Percentiles rank a stretch among this genome's conserved stretches.
These are phyloP conservation scores for Ophiosphaerella herpotricha DNA, from an alignment of 2,329 filamentous ascomycete species.

Conservation along the genomic window DNA sequence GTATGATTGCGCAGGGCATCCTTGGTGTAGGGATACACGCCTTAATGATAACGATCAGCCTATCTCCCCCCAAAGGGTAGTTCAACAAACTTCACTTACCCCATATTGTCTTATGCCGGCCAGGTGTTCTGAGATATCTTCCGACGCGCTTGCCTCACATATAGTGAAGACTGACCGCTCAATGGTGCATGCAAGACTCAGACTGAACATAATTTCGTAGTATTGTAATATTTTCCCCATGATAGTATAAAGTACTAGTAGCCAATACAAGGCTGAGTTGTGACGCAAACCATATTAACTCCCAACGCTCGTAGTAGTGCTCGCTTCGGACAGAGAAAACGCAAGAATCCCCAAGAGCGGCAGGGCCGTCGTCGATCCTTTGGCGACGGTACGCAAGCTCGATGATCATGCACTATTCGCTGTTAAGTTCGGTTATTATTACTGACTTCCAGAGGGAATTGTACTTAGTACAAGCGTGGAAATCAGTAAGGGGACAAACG, in stretches of 20 bases:
- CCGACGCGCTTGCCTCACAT: too few species aligned
- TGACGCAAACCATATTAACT: constrained; percentile 2
- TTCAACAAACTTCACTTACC: too few species aligned
- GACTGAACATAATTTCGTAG: background rate
- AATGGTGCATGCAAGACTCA: background rate
- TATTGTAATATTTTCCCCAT: constrained; percentile 1
- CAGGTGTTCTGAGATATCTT: too few species aligned
- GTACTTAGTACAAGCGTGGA: constrained; percentile 4
- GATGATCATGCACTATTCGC: constrained; percentile 27
- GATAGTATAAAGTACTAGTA: background rate
- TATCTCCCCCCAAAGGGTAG: too few species aligned
- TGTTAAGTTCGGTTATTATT: constrained; percentile 27
- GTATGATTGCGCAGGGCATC: too few species aligned
- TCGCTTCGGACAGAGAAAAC: constrained; percentile 1
- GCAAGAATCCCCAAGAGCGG: background rate
- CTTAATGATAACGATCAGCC: too few species aligned
- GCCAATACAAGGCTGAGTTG: constrained; percentile 2
- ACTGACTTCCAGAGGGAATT: constrained; percentile 5
- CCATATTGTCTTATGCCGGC: too few species aligned
- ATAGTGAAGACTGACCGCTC: too few species aligned
- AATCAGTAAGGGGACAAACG: constrained; percentile 12
- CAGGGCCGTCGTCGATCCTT: constrained; percentile 4
- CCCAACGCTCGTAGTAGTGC: constrained; percentile 9
- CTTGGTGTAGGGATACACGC: too few species aligned
- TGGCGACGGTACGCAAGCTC: constrained; percentile 5